These are phyloP conservation scores for Tympanopsis confertula DNA, from an alignment of 2,329 filamentous ascomycete species.

Conservation along the genomic window DNA sequence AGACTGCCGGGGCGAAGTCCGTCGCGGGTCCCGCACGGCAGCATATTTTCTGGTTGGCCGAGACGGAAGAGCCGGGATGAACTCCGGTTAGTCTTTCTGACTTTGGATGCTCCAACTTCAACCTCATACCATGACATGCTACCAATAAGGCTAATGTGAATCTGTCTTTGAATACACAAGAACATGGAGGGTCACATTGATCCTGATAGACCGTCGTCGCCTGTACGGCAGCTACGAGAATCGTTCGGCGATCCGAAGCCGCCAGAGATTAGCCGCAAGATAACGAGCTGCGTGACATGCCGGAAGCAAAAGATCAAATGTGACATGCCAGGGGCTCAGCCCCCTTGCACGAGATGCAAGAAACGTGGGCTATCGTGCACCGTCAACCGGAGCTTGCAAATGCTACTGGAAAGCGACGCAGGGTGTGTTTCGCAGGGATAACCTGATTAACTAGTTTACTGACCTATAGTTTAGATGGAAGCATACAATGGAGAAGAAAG, in stretches of 20 bases:
- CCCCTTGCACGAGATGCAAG: constrained; percentile 25
- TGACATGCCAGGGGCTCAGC: constrained; percentile 21
- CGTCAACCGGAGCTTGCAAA: constrained; percentile 26
- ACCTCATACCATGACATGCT: no score
- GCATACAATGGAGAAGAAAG: constrained; percentile 19
- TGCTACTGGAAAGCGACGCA: constrained; percentile 25
- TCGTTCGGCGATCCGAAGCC: constrained; percentile 20
- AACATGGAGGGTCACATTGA: no score
- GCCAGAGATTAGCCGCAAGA: constrained; percentile 19
- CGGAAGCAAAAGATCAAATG: constrained; percentile 28
- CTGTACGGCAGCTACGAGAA: constrained; percentile 17
- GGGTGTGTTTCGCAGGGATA: constrained; percentile 8
- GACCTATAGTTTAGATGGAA: constrained; percentile 24
- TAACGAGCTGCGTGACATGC: constrained; percentile 23
- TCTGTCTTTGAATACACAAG: no score
- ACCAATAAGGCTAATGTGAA: no score
- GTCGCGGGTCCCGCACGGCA: no score
- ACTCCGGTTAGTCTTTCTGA: no score
- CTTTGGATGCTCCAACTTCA: no score
- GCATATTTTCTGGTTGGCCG: no score
- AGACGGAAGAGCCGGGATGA: no score
- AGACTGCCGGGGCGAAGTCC: no score
- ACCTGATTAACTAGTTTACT: background rate
- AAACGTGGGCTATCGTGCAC: constrained; percentile 24
- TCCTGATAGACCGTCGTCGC: no score